Percentiles rank a stretch among this genome's conserved stretches.
These are phyloP conservation scores for Megacollybia platyphylla DNA, from an alignment of 1,284 basidiomycete genomes.

Conservation along the genomic window DNA sequence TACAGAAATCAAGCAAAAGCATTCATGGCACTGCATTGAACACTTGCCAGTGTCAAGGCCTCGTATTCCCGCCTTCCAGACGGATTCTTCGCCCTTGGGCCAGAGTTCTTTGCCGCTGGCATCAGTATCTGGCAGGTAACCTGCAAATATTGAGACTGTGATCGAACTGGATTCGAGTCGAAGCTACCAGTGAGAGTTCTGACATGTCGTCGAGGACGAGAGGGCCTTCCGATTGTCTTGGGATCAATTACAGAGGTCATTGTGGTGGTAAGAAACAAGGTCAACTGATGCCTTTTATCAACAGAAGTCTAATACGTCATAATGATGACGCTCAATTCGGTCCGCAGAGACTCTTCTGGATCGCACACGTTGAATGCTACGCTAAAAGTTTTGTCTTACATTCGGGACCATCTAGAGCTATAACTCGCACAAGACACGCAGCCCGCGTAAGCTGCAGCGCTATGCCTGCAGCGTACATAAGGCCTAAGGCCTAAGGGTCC, in stretches of 20 bases:
- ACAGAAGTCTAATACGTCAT: neutral
- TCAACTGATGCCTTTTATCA: neutral
- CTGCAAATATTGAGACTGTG: conserved; percentile 20
- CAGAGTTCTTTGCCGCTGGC: conserved; percentile 69
- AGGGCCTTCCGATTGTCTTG: conserved; percentile 48
- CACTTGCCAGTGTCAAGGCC: conserved; percentile 42
- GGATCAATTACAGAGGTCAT: conserved; percentile 54
- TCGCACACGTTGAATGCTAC: no score
- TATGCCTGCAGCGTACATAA: no score
- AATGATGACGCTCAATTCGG: no score
- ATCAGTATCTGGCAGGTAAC: conserved; percentile 65
- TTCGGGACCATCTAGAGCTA: no score
- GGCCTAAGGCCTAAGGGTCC: no score
- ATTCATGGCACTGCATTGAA: neutral
- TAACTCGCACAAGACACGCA: no score
- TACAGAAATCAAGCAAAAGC: conserved; percentile 13
- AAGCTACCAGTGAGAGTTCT: conserved; percentile 55
- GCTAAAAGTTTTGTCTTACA: no score
- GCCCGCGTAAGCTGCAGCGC: no score
- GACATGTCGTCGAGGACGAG: conserved; percentile 50
- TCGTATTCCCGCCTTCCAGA: conserved; percentile 64
- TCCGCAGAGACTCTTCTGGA: no score
- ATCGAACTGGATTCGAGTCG: conserved; percentile 1
- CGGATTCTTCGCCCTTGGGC: conserved; percentile 72
- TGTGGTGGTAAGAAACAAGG: conserved; percentile 1